Conservation (phyloP, 2,329 filamentous ascomycete species). For the Scortechinia acanthostroma region DNA sequence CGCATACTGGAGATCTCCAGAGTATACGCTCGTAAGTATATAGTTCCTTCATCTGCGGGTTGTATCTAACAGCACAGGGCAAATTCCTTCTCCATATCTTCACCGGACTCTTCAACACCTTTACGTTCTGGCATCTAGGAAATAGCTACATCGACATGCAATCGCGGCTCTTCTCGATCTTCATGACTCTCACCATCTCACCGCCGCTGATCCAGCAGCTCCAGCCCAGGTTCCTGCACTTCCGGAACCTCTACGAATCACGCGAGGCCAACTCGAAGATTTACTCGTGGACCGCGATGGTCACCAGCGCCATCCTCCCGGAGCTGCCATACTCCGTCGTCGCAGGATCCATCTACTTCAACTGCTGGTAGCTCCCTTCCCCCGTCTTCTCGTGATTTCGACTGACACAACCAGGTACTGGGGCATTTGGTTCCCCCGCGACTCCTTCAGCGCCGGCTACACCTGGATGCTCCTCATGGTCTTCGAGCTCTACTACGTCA, state of each 20-base stretch:
- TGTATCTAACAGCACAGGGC: slow-evolving; percentile 24
- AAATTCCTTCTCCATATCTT: slow-evolving; percentile 56
- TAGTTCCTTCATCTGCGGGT: no score
- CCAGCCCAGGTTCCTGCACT: slow-evolving; percentile 64
- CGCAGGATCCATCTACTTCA: slow-evolving; percentile 57
- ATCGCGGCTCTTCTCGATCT: slow-evolving; percentile 67
- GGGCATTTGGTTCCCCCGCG: slow-evolving; percentile 37
- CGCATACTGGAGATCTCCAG: slow-evolving; percentile 58
- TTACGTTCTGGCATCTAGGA: slow-evolving; percentile 61
- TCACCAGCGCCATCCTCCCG: slow-evolving; percentile 55
- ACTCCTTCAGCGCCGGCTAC: slow-evolving; percentile 47
- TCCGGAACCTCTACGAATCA: slow-evolving; percentile 61
- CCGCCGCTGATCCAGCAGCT: slow-evolving; percentile 72
- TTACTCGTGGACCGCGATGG: slow-evolving; percentile 70
- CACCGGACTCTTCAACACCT: slow-evolving; percentile 62
- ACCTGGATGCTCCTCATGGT: slow-evolving; percentile 57
- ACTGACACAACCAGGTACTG: slow-evolving; percentile 13
- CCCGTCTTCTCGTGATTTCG: no score
- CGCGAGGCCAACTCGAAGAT: slow-evolving; percentile 74
- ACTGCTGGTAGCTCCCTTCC: slow-evolving; percentile 45
- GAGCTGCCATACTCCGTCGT: slow-evolving; percentile 67
- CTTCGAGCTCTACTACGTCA: slow-evolving; percentile 60
- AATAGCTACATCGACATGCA: slow-evolving; percentile 56
- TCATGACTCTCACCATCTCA: slow-evolving; percentile 70
- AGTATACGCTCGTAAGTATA: slow-evolving; percentile 35